Evolutionary conservation across 176 grass and related monocot genomes (phyloP).

Genomic region (Areca catechu): DNA sequence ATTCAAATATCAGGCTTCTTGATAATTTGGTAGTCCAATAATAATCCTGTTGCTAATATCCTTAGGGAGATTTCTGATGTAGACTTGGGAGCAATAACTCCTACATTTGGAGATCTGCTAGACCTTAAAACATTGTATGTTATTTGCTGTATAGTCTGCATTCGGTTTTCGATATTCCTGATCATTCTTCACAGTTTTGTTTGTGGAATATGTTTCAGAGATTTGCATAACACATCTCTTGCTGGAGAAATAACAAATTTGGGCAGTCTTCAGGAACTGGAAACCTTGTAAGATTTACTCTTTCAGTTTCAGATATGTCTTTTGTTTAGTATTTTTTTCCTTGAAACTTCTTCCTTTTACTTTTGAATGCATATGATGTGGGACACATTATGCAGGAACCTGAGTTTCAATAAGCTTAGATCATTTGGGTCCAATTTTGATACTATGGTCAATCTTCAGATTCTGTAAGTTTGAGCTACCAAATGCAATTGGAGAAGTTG

Average conservation of each 20-base stretch:
- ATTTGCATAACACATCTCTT: slow-evolving; percentile 34
- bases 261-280: slow-evolving; percentile 25
- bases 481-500: too few relatives aligned
- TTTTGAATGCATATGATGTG: background rate
- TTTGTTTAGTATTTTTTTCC: too few relatives aligned
- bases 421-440: slow-evolving; percentile 27
- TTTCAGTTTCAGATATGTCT: too few relatives aligned
- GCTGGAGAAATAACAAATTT: slow-evolving; percentile 30
- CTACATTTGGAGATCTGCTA: slow-evolving; percentile 31
- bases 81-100: slow-evolving; percentile 32
- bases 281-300: slow-evolving; percentile 21
- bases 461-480: slow-evolving; percentile 19
- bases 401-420: slow-evolving; percentile 36
- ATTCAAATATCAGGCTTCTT: too few relatives aligned
- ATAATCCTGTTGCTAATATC: slow-evolving; percentile 5
- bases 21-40: background rate
- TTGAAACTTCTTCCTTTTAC: background rate
- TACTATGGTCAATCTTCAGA: slow-evolving; percentile 27
- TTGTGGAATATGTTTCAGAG: slow-evolving; percentile 12
- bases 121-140: slow-evolving; percentile 33
- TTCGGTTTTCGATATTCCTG: too few relatives aligned
- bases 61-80: slow-evolving; percentile 31
- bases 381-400: slow-evolving; percentile 18
- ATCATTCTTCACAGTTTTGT: too few relatives aligned
- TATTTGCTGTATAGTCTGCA: background rate